These are phyloP conservation scores for Suhomyces bokatorum DNA, from an alignment of 1,139 yeast genomes.

Conservation along the genomic window DNA sequence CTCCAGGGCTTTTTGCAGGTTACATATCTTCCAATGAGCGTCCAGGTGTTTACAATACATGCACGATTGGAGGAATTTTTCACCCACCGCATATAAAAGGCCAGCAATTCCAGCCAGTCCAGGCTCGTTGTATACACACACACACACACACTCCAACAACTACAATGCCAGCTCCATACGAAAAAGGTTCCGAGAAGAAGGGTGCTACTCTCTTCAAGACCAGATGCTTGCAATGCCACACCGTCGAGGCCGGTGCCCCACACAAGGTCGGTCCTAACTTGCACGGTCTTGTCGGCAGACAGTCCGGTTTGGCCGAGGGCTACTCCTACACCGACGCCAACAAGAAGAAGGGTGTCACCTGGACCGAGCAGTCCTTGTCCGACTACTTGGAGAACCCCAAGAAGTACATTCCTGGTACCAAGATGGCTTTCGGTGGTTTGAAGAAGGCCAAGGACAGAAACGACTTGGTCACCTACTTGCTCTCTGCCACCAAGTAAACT, in stretches of 20 bases:
- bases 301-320: conserved; percentile 89
- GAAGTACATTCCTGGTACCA: conserved; percentile 99
- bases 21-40: conserved; percentile 13
- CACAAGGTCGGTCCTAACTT: conserved; percentile 99
- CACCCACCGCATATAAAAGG: conserved; percentile 14
- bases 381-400: conserved; percentile 99
- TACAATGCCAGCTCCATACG: conserved; percentile 62
- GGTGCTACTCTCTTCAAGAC: conserved; percentile 99
- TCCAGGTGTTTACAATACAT: conserved; percentile 12
- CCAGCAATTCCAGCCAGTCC: neutral
- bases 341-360: conserved; percentile 89
- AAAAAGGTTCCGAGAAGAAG: conserved; percentile 86
- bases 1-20: conserved; percentile 10
- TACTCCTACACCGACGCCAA: conserved; percentile 97
- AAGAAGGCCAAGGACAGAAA: conserved; percentile 99
- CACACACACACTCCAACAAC: conserved; percentile 4
- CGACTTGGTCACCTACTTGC: conserved; percentile 90
- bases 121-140: neutral
- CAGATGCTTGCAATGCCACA: conserved; percentile 99
- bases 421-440: conserved; percentile 99
- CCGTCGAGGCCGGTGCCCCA: conserved; percentile 93
- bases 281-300: conserved; percentile 91
- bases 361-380: conserved; percentile 87
- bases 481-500: conserved; percentile 68
- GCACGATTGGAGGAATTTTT: conserved; percentile 11